Evolutionary conservation across 768 basidiomycete species (phyloP), one percentile per base, ranked within the genome.

Genomic region (Termitomyces eurrhizus): DNA sequence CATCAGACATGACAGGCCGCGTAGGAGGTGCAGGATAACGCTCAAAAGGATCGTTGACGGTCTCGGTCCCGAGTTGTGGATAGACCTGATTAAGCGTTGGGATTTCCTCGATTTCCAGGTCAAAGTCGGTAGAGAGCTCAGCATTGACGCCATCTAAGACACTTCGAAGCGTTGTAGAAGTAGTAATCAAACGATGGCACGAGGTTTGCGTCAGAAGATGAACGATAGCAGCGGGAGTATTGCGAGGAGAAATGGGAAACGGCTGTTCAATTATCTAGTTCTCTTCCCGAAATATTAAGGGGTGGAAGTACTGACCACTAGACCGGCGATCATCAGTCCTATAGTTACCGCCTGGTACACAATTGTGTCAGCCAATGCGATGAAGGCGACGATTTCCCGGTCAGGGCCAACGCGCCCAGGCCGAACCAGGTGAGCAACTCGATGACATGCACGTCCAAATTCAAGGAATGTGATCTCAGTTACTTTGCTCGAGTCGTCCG

Each of bases 401-500:
- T 73, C 68, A 3, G 58, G 44, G 0, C 70, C 62, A 36, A 39
- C 54, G 1, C 72, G 66, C 9, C 57, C 45, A 0, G 75, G 75
- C 11, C 74, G 69, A 24, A 78, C 37, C 24, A 65, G 59, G 52
- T 73, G 72, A 0, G 77, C 76, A 26, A 73, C 65, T 2, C 77
- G 72, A 56, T 80, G 74, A 42, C 70, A 72, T 1, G 77, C 79
- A 16, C 73, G 74, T n/a, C 68, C 69, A 58, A 78, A 80, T 52
- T 80, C 76, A 7, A 76, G 57, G 50, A 70, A 72, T 1, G 72
- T 69, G n/a, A 80, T 68, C 26, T 64, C 46, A 0, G 62, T 62
- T 45, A 71, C 52, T 7, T 67, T 56, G 8, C 60, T 56, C 13
- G 62, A 62, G 36, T 56, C 56, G 16, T 67, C 67, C 21, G 53